Conservation (phyloP, 805 yeast genomes). For the Debaryomyces prosopidis region DNA sequence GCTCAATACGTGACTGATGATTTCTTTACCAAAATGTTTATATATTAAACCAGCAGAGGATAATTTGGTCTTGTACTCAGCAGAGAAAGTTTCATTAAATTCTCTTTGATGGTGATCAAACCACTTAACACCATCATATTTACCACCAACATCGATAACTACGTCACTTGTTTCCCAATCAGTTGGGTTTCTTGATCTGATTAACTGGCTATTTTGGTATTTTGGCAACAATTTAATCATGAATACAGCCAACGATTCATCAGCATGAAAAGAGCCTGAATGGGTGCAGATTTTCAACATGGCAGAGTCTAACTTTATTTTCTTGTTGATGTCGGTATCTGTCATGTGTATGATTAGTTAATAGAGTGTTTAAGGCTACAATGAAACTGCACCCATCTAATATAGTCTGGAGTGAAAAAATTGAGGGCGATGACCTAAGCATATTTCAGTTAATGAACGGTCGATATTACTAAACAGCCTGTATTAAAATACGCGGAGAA, state of each 20-base stretch:
- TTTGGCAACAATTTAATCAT: conserved; percentile 74
- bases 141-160: conserved; percentile 92
- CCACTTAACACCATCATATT: conserved; percentile 80
- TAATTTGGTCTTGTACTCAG: conserved; percentile 67
- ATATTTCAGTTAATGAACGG: too few relatives aligned
- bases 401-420: too few relatives aligned
- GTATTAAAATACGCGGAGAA: too few relatives aligned
- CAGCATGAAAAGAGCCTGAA: conserved; percentile 95
- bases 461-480: too few relatives aligned
- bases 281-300: conserved; percentile 78
- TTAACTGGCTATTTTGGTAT: conserved; percentile 63
- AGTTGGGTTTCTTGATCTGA: conserved; percentile 80
- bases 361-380: too few relatives aligned
- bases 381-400: too few relatives aligned
- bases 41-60: conserved; percentile 93
- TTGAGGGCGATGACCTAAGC: too few relatives aligned
- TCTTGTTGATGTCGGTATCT: conserved; percentile 3
- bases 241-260: conserved; percentile 91
- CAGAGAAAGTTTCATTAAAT: conserved; percentile 72
- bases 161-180: conserved; percentile 87
- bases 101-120: conserved; percentile 98
- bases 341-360: conserved; percentile 2
- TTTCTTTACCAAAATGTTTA: conserved; percentile 79
- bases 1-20: conserved; percentile 52
- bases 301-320: conserved; percentile 8